Base-by-base conservation (phyloP, 495 filamentous ascomycete species). In the Hypoxylon trugodes region DNA sequence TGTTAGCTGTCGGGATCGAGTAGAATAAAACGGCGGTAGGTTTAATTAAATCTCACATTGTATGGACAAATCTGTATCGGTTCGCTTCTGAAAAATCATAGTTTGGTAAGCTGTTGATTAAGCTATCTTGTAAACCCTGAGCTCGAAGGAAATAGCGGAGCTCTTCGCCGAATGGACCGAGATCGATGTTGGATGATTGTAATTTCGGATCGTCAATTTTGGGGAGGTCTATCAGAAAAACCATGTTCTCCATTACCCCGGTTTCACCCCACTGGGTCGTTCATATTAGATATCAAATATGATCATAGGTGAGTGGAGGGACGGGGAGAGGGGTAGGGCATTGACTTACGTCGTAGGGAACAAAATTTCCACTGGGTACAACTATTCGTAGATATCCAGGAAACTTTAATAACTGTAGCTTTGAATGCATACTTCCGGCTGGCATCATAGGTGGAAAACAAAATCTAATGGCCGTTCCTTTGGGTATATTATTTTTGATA, bases 181-280 rank as follows among this genome's bases (percentile, higher is more conserved):
- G 74, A 0, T 80, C n/a, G n/a, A n/a, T 54, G 1, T 75, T 65
- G 3, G 67, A 60, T 1, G 59, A 45, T 7, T 59, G 56, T 22
- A 66, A 24, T 19, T 75, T 54, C 2, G 73, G 66, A 10, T 73
- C 61, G 6, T 73, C 52, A 8, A 83, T 77, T 19, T 82, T 81
- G 0, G 93, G 93, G 7, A 97, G 82, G 69, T 97, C 93, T 58
- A 97, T 90, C 4, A 96, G 71, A 63, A 96, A 97, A 2, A 90
- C 85, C 61, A 85, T 88, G 70, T 96, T 96, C 68, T 96, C 92
- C 86, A 96, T 90, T 1, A 86, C 66, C 0, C 87, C 86, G 2
- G 82, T 81, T 68, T 94, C 93, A 0, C 93, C 93, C 93, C 93
- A 96, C 69, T 66, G 15, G 9, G 4, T n/a, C 25, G 24, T 4